These are phyloP conservation scores for Sextonia rubra DNA, from an alignment of 164 flowering plant genomes.

Conservation along the genomic window DNA sequence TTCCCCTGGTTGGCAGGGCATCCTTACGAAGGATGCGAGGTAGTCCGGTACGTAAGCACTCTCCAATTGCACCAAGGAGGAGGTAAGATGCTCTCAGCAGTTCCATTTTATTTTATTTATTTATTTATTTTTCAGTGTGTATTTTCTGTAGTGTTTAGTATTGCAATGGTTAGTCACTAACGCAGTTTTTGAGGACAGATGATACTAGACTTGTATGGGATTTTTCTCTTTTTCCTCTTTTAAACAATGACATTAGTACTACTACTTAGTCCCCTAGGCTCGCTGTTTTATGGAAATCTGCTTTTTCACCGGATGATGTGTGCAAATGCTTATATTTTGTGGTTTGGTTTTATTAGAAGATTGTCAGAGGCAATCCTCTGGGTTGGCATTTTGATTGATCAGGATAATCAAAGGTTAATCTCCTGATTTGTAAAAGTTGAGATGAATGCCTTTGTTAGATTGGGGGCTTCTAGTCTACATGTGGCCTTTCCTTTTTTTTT, in stretches of 20 bases:
- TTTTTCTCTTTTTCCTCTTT: background rate
- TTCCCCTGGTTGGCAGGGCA: slow-evolving; percentile 23
- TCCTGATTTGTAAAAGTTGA: too few species aligned
- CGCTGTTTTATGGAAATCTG: background rate
- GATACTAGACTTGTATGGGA: background rate
- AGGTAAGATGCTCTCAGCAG: slow-evolving; percentile 39
- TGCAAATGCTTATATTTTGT: background rate
- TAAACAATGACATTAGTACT: background rate
- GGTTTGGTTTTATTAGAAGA: background rate
- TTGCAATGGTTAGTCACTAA: background rate
- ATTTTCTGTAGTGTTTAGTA: background rate
- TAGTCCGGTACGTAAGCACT: slow-evolving; percentile 83
- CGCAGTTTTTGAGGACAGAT: background rate
- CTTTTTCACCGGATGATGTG: background rate
- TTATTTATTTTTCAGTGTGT: background rate
- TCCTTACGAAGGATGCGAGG: slow-evolving; percentile 81
- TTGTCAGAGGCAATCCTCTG: too few species aligned
- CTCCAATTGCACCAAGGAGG: slow-evolving; percentile 78
- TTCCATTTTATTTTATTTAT: background rate
- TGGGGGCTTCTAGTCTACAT: too few species aligned
- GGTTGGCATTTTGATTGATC: too few species aligned
- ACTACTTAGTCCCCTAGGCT: too few species aligned
- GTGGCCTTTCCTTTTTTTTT: too few species aligned
- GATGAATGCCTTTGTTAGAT: too few species aligned
- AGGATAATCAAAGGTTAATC: too few species aligned